Conservation (phyloP, 2,329 filamentous ascomycete genomes). For the Zalaria obscura region DNA sequence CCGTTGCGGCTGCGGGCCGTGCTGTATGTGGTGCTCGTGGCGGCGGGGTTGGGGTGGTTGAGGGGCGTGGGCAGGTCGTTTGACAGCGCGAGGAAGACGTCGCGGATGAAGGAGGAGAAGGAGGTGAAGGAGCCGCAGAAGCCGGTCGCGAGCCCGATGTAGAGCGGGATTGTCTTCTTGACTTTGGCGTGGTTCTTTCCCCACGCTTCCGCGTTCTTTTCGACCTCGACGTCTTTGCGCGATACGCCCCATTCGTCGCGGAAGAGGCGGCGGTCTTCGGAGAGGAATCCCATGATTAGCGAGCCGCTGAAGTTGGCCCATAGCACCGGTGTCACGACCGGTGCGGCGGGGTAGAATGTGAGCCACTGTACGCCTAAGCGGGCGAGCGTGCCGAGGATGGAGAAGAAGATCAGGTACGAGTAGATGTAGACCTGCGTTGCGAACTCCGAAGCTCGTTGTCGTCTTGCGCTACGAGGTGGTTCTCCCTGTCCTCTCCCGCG, state of each 20-base stretch:
- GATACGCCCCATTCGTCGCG: slow-evolving; percentile 47
- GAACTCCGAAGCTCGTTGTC: slow-evolving; percentile 3
- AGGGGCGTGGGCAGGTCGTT: slow-evolving; percentile 52
- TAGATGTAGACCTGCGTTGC: slow-evolving; percentile 44
- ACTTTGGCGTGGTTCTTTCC: slow-evolving; percentile 28
- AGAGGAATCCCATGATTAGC: slow-evolving; percentile 71
- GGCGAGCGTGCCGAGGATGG: slow-evolving; percentile 70
- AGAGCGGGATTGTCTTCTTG: slow-evolving; percentile 81
- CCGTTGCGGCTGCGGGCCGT: slow-evolving; percentile 41
- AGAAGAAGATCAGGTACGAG: slow-evolving; percentile 75
- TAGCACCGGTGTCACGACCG: slow-evolving; percentile 57
- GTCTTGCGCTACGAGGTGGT: slow-evolving; percentile 3
- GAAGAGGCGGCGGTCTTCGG: slow-evolving; percentile 66
- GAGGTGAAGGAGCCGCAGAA: slow-evolving; percentile 86
- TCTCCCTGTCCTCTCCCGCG: neutral
- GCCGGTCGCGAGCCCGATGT: slow-evolving; percentile 72
- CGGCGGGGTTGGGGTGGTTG: slow-evolving; percentile 18
- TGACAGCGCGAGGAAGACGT: slow-evolving; percentile 63
- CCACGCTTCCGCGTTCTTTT: slow-evolving; percentile 22
- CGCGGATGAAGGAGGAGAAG: slow-evolving; percentile 75
- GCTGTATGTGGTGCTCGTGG: slow-evolving; percentile 15
- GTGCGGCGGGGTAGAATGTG: slow-evolving; percentile 65
- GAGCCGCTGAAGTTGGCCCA: slow-evolving; percentile 85
- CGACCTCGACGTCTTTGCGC: slow-evolving; percentile 18
- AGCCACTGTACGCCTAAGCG: slow-evolving; percentile 67